A percentile compares a stretch with the other conserved stretches of the same genome.
These are phyloP conservation scores for Arabidopsis lyrata DNA, from an alignment of 441 rosid species.

Conservation along the genomic window DNA sequence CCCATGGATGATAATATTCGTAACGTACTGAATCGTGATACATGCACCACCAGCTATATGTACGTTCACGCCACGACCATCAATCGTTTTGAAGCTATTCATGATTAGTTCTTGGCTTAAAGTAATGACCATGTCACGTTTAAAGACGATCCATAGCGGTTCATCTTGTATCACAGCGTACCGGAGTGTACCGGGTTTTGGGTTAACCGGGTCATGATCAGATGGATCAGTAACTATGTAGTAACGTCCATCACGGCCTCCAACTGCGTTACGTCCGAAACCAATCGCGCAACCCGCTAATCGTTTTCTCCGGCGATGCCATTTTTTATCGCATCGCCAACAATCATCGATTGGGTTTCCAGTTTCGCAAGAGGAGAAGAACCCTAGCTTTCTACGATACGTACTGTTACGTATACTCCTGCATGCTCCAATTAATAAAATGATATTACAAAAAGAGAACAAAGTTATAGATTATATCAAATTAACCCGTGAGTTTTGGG, in stretches of 20 bases:
- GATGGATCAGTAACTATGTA: constrained; percentile 49
- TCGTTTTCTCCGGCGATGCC: constrained; percentile 50
- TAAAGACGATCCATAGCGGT: constrained; percentile 52
- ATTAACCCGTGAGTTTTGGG: neutral
- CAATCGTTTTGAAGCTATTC: constrained; percentile 58
- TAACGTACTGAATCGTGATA: constrained; percentile 51
- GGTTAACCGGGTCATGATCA: constrained; percentile 50
- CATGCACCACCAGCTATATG: constrained; percentile 53
- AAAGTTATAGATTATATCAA: neutral
- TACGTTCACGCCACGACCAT: constrained; percentile 52
- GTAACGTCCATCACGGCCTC: constrained; percentile 52
- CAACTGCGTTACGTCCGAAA: constrained; percentile 51
- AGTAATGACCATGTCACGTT: constrained; percentile 54
- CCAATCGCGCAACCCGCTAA: constrained; percentile 49
- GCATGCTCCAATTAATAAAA: neutral
- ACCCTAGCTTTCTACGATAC: constrained; percentile 37
- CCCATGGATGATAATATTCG: constrained; percentile 53
- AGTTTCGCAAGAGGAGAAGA: constrained; percentile 38
- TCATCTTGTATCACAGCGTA: constrained; percentile 50
- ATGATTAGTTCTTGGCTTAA: constrained; percentile 52
- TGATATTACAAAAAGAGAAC: neutral
- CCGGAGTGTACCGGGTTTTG: constrained; percentile 54
- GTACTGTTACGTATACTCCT: constrained; percentile 44
- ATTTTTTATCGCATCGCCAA: constrained; percentile 53
- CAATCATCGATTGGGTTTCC: constrained; percentile 57